phyloP scores from a whole-genome alignment of 208 protist species.

The Leishmania lainsoni region DNA sequence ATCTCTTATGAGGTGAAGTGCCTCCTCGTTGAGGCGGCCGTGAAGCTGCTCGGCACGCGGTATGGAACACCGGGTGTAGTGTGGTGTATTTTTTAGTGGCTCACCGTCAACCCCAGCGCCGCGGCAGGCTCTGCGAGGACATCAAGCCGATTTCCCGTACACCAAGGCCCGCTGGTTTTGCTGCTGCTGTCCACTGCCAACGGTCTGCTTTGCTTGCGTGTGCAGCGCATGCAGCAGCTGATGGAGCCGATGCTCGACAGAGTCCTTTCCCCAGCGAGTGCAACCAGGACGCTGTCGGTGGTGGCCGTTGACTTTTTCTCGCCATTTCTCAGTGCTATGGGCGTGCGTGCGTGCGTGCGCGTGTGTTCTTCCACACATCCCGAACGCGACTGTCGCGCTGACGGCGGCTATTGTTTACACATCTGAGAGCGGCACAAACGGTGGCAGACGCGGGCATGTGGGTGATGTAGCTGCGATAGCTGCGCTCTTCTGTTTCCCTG shows the following conservation, averaged over 20 bases:
- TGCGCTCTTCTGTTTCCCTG: constrained; percentile 2
- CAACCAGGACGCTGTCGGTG: constrained; percentile 12
- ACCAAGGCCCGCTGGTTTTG: background rate
- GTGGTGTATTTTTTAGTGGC: constrained; percentile 27
- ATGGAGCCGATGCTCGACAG: constrained; percentile 27
- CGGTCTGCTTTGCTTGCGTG: constrained; percentile 22
- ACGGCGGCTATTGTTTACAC: constrained; percentile 1
- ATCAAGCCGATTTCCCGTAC: background rate
- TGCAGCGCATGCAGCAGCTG: constrained; percentile 29
- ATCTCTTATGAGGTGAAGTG: constrained; percentile 39
- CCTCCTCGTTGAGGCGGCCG: constrained; percentile 48
- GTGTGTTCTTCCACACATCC: constrained; percentile 20
- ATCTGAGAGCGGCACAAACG: background rate
- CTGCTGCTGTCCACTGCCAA: constrained; percentile 24
- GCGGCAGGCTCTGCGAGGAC: background rate
- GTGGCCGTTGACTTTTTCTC: constrained; percentile 23
- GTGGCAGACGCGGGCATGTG: background rate
- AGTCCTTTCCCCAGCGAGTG: constrained; percentile 13
- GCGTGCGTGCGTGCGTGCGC: constrained; percentile 1
- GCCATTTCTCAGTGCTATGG: constrained; percentile 12
- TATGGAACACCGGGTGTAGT: constrained; percentile 36
- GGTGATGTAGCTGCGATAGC: background rate
- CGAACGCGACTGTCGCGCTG: background rate
- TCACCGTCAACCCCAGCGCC: constrained; percentile 16
- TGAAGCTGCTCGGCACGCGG: constrained; percentile 53